Evolutionary conservation across 805 yeast genomes (phyloP).

Genomic region (Candida succiphila): DNA sequence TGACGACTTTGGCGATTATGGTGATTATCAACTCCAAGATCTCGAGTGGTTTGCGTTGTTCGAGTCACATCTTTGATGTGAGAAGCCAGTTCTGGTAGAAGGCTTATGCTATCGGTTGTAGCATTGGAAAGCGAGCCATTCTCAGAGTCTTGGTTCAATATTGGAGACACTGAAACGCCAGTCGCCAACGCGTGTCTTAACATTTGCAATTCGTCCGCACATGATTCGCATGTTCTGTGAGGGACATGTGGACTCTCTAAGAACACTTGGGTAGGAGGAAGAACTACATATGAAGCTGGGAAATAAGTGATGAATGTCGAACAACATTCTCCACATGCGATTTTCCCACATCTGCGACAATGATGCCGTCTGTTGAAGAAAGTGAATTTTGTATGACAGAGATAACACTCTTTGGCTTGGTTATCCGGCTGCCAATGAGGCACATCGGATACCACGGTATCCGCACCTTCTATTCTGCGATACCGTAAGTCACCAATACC

Average conservation of each 20-base stretch:
- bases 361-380: conserved; percentile 72
- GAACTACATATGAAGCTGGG: conserved; percentile 48
- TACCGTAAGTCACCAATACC: neutral
- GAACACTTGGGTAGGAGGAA: conserved; percentile 38
- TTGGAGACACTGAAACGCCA: neutral
- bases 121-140: too few relatives aligned
- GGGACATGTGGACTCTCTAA: conserved; percentile 42
- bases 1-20: too few relatives aligned
- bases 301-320: conserved; percentile 40
- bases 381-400: conserved; percentile 44
- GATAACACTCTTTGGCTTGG: conserved; percentile 38
- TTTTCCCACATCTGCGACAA: conserved; percentile 72
- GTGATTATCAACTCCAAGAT: too few relatives aligned
- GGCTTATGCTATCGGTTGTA: too few relatives aligned
- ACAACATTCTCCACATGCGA: conserved; percentile 68
- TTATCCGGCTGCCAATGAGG: conserved; percentile 70
- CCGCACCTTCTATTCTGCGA: neutral
- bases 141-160: neutral
- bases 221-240: conserved; percentile 68
- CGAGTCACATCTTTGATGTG: neutral
- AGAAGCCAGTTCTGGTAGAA: neutral
- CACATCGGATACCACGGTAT: conserved; percentile 11
- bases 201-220: conserved; percentile 54
- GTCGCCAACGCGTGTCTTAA: conserved; percentile 28
- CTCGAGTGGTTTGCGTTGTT: neutral